Evolutionary conservation across 768 basidiomycete species (phyloP).

Genomic region (Boletellus ananiceps): DNA sequence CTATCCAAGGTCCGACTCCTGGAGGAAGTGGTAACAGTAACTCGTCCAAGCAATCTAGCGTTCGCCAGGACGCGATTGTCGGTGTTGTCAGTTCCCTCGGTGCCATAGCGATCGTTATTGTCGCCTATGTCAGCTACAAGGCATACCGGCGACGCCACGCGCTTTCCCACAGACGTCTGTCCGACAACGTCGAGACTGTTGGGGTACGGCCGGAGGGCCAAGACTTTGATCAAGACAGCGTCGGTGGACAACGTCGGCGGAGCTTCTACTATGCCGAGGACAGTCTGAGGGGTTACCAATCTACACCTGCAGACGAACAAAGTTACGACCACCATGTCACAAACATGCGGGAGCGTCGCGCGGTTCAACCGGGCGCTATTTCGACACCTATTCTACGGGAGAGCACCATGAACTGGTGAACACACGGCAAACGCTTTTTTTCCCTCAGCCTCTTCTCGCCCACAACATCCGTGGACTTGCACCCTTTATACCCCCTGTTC

Average conservation of each 20-base stretch:
- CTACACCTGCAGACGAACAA: conserved; percentile 34
- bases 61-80: conserved; percentile 81
- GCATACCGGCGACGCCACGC: conserved; percentile 63
- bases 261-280: conserved; percentile 90
- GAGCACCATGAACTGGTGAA: conserved; percentile 84
- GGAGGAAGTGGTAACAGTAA: conserved; percentile 20
- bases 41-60: conserved; percentile 27
- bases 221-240: conserved; percentile 72
- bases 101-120: conserved; percentile 66
- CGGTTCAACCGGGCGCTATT: conserved; percentile 58
- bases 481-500: conserved; percentile 13
- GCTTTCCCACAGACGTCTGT: conserved; percentile 66
- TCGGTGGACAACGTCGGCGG: conserved; percentile 66
- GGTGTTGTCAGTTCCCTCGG: conserved; percentile 85
- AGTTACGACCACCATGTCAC: conserved; percentile 33
- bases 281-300: conserved; percentile 59
- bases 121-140: conserved; percentile 68
- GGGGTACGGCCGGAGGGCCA: conserved; percentile 59
- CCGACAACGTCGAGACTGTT: conserved; percentile 40
- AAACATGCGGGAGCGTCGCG: conserved; percentile 52
- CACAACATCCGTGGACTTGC: conserved; percentile 8
- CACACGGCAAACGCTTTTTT: background rate
- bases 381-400: conserved; percentile 73
- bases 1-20: conserved; percentile 38
- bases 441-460: background rate